Percentiles rank a stretch among this genome's conserved stretches.
phyloP scores from a whole-genome alignment of 345 rosid genomes.

The Eucalyptus brandiana region DNA sequence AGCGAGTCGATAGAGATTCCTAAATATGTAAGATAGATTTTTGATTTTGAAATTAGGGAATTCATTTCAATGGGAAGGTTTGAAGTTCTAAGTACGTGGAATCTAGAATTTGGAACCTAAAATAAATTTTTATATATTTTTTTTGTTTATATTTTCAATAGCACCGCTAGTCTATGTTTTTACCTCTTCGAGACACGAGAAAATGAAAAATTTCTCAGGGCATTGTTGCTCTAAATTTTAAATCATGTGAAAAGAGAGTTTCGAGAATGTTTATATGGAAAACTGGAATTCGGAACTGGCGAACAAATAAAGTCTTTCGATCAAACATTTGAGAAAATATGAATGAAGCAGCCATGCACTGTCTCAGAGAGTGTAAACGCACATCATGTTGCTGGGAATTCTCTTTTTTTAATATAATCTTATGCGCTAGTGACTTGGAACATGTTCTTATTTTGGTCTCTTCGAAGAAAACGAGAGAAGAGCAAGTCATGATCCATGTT shows the following conservation, averaged over 20 bases:
- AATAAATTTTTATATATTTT: no score
- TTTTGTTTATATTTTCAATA: no score
- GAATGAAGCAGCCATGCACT: not conserved
- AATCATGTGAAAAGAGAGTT: not conserved
- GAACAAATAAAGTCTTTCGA: not conserved
- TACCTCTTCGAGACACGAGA: not conserved
- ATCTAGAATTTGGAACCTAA: rapidly evolving
- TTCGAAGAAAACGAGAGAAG: not conserved
- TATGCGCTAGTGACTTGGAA: not conserved
- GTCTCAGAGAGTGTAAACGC: not conserved
- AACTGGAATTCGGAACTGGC: not conserved
- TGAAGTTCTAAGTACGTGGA: rapidly evolving
- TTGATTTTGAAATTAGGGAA: no score
- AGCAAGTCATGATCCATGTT: not conserved
- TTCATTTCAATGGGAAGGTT: rapidly evolving
- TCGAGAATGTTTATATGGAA: not conserved
- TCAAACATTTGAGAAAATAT: not conserved
- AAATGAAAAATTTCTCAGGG: not conserved
- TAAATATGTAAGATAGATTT: no score
- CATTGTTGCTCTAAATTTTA: not conserved
- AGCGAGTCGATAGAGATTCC: no score
- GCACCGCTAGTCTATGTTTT: not conserved
- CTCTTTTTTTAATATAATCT: no score
- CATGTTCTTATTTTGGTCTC: not conserved
- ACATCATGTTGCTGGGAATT: not conserved